Conservation (phyloP, 225 moss, liverwort and hornwort species). For the Pseudoscleropodium purum region DNA sequence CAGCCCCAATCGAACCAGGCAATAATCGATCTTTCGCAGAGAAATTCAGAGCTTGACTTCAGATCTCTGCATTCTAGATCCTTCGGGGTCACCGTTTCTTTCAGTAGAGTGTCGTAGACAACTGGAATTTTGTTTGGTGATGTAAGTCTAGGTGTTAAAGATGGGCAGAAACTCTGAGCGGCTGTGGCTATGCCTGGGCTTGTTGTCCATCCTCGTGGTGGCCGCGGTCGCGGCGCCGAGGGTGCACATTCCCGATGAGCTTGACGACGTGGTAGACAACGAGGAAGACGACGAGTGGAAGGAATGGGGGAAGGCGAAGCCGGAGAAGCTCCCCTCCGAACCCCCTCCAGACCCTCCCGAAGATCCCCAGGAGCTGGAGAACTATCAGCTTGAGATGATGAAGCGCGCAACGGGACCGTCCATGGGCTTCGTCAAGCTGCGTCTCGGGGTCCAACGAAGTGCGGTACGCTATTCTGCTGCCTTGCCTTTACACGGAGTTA, state of each 20-base stretch:
- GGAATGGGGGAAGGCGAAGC: constrained; percentile 68
- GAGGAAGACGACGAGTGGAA: constrained; percentile 97
- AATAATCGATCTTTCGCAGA: background rate
- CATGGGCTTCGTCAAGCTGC: constrained; percentile 92
- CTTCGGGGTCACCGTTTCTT: background rate
- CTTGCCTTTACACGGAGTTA: background rate
- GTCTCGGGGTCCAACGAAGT: constrained; percentile 59
- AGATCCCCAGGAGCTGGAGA: constrained; percentile 44
- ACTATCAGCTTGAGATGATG: constrained; percentile 64
- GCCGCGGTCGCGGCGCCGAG: constrained; percentile 18
- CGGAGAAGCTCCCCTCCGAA: constrained; percentile 37
- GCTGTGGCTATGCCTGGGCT: constrained; percentile 11
- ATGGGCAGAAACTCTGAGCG: background rate
- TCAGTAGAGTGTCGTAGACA: background rate
- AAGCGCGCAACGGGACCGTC: constrained; percentile 67
- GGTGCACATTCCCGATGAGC: constrained; percentile 67
- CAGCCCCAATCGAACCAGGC: background rate
- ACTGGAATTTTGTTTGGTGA: background rate
- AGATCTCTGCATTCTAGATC: background rate
- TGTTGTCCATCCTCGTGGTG: background rate
- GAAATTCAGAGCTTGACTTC: background rate
- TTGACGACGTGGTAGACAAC: constrained; percentile 77
- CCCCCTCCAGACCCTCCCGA: constrained; percentile 65
- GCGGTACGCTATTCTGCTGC: constrained; percentile 22
- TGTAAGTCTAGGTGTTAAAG: background rate